Percentiles rank a stretch among this genome's conserved stretches.
Conservation (phyloP, 352 stramenopile genomes). For the Globisporangium camurandrum region DNA sequence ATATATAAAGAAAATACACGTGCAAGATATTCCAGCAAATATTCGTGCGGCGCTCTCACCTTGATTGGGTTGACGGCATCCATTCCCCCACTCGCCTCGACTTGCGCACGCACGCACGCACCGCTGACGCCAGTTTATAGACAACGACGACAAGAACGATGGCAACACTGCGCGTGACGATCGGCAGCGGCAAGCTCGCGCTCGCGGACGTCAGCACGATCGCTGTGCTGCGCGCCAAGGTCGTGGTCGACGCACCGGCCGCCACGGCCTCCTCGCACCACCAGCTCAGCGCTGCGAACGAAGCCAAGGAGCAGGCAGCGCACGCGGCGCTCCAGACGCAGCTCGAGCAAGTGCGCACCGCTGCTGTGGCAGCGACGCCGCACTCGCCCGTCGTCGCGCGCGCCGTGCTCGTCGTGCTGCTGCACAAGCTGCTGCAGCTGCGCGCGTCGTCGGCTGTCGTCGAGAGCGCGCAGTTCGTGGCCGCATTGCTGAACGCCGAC, state of each 20-base stretch:
- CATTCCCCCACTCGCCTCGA: background rate
- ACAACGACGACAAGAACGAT: conserved; percentile 12
- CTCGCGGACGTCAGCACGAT: conserved; percentile 56
- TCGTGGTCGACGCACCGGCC: conserved; percentile 24
- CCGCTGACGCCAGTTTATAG: background rate
- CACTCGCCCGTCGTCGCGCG: conserved; percentile 7
- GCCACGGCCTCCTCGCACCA: background rate
- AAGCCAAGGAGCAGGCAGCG: conserved; percentile 8
- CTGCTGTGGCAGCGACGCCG: conserved; percentile 5
- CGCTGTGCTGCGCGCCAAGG: conserved; percentile 35
- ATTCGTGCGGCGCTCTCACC: background rate
- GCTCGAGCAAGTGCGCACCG: conserved; percentile 8
- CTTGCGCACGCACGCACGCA: background rate
- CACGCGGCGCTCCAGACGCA: conserved; percentile 10
- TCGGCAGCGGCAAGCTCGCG: conserved; percentile 44
- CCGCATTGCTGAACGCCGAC: conserved; percentile 53
- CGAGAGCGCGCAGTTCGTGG: conserved; percentile 37
- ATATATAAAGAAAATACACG: background rate
- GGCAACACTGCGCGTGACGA: conserved; percentile 39
- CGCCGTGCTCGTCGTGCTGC: conserved; percentile 25
- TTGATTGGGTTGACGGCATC: background rate
- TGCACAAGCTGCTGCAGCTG: conserved; percentile 16
- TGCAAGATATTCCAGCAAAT: background rate
- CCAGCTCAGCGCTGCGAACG: conserved; percentile 2
- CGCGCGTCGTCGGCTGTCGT: conserved; percentile 17